These are phyloP conservation scores for Blastobotrys petasosporus DNA, from an alignment of 1,139 yeast genomes.

Conservation along the genomic window DNA sequence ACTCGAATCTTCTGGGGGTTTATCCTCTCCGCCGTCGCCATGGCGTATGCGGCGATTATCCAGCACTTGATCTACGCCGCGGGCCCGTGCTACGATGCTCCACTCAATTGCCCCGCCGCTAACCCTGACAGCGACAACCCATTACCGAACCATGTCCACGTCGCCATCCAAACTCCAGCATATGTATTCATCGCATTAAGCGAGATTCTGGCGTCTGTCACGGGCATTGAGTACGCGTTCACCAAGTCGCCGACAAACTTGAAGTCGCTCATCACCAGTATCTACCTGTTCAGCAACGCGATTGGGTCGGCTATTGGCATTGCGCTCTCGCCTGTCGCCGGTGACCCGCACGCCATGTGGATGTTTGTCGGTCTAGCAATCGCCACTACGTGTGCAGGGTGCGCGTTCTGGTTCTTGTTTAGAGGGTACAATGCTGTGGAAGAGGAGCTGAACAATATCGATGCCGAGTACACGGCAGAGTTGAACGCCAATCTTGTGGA, in stretches of 20 bases:
- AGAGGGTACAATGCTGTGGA: constrained; percentile 50
- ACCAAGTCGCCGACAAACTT: constrained; percentile 60
- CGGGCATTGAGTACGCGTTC: constrained; percentile 65
- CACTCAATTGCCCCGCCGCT: constrained; percentile 39
- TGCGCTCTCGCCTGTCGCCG: constrained; percentile 59
- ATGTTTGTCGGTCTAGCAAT: constrained; percentile 57
- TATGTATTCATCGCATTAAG: constrained; percentile 56
- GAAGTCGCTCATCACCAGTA: constrained; percentile 61
- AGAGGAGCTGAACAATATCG: constrained; percentile 56
- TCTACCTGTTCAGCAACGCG: constrained; percentile 56
- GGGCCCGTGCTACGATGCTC: constrained; percentile 70
- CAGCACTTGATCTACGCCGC: constrained; percentile 66
- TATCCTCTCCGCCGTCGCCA: constrained; percentile 60
- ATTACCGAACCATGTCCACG: constrained; percentile 49
- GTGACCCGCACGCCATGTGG: constrained; percentile 65
- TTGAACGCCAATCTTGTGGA: constrained; percentile 22
- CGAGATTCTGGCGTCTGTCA: constrained; percentile 59
- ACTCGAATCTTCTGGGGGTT: constrained; percentile 73
- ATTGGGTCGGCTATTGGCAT: constrained; percentile 67
- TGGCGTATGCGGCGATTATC: constrained; percentile 77
- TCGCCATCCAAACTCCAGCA: constrained; percentile 60
- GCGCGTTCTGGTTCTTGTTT: constrained; percentile 58
- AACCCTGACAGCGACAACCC: constrained; percentile 24
- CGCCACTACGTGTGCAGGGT: constrained; percentile 55
- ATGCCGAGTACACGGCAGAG: constrained; percentile 34